Conservation (phyloP, 78 protist genomes). For the Anaeramoeba flamelloides region DNA sequence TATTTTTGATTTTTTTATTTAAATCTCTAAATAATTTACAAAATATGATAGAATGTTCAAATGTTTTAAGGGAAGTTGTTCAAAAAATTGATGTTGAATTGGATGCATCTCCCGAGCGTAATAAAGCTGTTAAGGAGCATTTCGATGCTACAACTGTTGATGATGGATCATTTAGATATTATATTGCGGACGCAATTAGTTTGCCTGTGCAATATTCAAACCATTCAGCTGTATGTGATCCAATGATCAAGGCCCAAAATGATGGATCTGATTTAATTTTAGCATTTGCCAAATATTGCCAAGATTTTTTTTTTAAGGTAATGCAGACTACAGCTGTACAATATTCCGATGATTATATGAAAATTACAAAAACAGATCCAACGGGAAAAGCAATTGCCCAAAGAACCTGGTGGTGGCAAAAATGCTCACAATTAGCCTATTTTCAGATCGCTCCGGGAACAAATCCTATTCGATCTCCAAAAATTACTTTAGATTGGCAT, state of each 20-base stretch:
- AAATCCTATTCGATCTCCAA: not conserved
- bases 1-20: too few species aligned
- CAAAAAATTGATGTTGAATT: conserved; percentile 8
- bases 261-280: too few species aligned
- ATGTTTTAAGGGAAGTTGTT: conserved; percentile 1
- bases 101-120: not conserved
- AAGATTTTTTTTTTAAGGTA: too few species aligned
- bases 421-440: conserved; percentile 32
- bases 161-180: conserved; percentile 2
- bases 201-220: conserved; percentile 19
- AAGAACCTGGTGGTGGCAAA: conserved; percentile 31
- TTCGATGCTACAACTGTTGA: not conserved
- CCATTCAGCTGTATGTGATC: not conserved
- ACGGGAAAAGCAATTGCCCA: too few species aligned
- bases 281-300: too few species aligned
- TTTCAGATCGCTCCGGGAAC: conserved; percentile 20
- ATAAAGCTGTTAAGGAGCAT: not conserved
- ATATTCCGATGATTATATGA: too few species aligned
- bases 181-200: conserved; percentile 25
- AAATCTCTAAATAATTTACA: too few species aligned
- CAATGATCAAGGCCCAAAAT: not conserved
- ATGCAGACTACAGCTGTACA: too few species aligned
- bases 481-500: not conserved
- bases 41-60: conserved; percentile 7
- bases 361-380: too few species aligned